Conservation (phyloP, 2,329 filamentous ascomycete genomes). For the Hypoxylon sp. region DNA sequence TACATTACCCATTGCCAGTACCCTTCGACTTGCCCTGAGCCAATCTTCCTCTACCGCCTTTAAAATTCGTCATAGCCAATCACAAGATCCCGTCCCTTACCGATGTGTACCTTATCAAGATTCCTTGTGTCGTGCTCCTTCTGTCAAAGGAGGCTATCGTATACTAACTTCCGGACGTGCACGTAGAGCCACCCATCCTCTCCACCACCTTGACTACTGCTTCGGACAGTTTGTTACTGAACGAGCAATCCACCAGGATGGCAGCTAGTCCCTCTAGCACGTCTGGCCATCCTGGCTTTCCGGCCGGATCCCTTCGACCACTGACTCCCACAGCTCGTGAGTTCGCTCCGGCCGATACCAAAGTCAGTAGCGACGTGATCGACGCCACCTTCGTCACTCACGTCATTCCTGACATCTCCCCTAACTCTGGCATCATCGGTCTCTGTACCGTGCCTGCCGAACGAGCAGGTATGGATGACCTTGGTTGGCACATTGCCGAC, state of each 20-base stretch:
- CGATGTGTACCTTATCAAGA: neutral
- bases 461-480: constrained; percentile 45
- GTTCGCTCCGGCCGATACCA: constrained; percentile 10
- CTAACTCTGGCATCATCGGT: constrained; percentile 43
- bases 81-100: neutral
- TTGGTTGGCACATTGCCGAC: constrained; percentile 52
- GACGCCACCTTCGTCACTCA: constrained; percentile 46
- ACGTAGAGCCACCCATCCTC: neutral
- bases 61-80: neutral
- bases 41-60: neutral
- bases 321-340: constrained; percentile 24
- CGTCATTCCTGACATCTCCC: constrained; percentile 44
- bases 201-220: neutral
- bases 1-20: neutral
- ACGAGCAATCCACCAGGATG: neutral
- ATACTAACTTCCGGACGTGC: neutral
- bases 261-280: neutral
- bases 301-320: neutral
- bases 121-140: neutral
- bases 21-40: neutral
- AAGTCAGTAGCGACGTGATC: constrained; percentile 25
- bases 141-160: neutral
- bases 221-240: too few relatives aligned
- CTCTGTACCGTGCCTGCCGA: constrained; percentile 51
- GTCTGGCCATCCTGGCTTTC: neutral